Evolutionary conservation across 768 basidiomycete species (phyloP), one percentile per base, ranked within the genome.

Genomic region (Termitomyces sp.): DNA sequence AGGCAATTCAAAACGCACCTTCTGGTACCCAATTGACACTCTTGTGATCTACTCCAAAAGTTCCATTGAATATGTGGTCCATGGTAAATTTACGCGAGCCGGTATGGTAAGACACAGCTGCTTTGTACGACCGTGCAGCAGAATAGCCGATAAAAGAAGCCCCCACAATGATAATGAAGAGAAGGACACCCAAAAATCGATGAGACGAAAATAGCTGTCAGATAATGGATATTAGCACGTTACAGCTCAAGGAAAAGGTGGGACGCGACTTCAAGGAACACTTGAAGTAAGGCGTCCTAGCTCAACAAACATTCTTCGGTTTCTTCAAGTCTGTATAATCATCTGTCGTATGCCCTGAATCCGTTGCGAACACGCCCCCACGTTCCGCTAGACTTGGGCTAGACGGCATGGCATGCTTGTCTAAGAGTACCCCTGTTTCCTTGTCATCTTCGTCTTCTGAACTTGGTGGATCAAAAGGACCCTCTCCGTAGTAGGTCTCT

Each of bases 31-130:
- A 99, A 46, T 85, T 78, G 36, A 99, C 69, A 22, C 65, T 65
- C 50, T 78, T 76, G 2, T 68, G 65, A 3, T 78, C 67, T 2
- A 78, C 72, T 16, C 36, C 60, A 68, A 98, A 98, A 2, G 95
- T 98, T 4, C 93, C 93, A 68, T 97, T 96, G 76, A 93, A 94
- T 53, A 97, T 72, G 69, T 95, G 89, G 68, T 98, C 93, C 81
- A 98, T 85, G 4, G 88, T 88, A 33, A 98, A 78, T 63, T 83
- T 89, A 59, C 77, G 77, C 37, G 70, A 78, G 2, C 91, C 89
- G 30, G 78, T 77, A 6, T 76, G 66, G 66, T 72, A 76, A 69
- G 80, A 81, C 8, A 79, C 66, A 57, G 79, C 73, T 20, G 87
- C 83, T 27, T 79, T 78, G 74, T 93, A 97, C 2, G 84, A 79